Percentiles rank a stretch among this genome's conserved stretches.
Evolutionary conservation across 2,329 filamentous ascomycete species (phyloP).

Genomic region (Didymella segeticola): DNA sequence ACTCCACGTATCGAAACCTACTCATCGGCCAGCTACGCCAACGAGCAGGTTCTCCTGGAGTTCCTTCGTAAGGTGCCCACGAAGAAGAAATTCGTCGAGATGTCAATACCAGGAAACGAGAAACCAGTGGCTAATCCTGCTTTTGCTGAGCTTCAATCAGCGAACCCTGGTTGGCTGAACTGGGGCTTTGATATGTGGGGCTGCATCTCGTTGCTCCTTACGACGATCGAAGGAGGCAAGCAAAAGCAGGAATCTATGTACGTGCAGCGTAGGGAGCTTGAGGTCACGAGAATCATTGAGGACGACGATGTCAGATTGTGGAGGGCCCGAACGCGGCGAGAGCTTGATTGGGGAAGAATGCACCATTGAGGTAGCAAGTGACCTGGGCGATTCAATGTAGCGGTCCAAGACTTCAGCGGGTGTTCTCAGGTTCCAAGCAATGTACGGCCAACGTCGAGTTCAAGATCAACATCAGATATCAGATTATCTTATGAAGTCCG

Average conservation of each 20-base stretch:
- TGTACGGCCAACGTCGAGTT: no score
- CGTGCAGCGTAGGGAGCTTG: not conserved
- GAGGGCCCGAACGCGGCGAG: not conserved
- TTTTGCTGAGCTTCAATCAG: slow-evolving; percentile 3
- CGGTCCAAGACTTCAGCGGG: no score
- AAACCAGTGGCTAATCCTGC: not conserved
- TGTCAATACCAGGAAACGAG: not conserved
- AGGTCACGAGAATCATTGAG: not conserved
- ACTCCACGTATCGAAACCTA: no score
- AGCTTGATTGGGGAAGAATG: not conserved
- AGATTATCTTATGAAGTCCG: no score
- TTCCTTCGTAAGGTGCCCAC: not conserved
- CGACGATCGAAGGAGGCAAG: not conserved
- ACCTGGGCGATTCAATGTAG: no score
- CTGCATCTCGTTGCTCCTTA: slow-evolving; percentile 9
- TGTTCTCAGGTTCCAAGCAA: no score
- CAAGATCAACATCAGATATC: no score
- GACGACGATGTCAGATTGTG: not conserved
- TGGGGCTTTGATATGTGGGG: slow-evolving; percentile 14
- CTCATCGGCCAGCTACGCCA: not conserved
- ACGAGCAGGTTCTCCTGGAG: not conserved
- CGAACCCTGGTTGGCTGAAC: slow-evolving; percentile 8
- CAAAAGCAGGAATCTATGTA: not conserved
- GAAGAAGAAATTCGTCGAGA: not conserved
- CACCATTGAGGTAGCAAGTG: no score